phyloP scores from a whole-genome alignment of 176 grass and related monocot species.

The Zea luxurians region DNA sequence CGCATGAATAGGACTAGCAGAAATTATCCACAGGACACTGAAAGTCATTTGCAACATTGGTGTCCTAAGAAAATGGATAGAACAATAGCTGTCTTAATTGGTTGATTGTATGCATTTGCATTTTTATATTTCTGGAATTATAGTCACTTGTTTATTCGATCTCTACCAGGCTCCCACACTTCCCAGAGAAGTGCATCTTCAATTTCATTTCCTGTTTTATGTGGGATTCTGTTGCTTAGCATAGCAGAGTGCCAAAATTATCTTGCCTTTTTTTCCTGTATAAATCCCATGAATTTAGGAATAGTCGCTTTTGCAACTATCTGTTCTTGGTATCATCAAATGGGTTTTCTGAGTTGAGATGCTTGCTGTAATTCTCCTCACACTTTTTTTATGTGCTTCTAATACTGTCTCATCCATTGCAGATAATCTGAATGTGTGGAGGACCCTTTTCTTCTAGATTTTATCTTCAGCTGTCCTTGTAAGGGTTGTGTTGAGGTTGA shows the following conservation, averaged over 20 bases:
- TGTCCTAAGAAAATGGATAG: background rate
- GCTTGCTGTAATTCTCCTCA: background rate
- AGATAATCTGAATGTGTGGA: conserved; percentile 28
- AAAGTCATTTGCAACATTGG: background rate
- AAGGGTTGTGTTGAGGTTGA: background rate
- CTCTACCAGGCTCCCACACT: background rate
- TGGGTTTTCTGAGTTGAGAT: background rate
- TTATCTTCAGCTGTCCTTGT: conserved; percentile 26
- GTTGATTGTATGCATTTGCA: background rate
- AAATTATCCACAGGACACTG: background rate
- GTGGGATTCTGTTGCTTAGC: background rate
- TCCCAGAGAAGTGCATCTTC: background rate
- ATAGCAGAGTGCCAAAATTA: background rate
- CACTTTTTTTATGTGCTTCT: background rate
- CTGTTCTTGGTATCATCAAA: background rate
- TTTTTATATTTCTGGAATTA: background rate
- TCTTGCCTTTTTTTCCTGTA: background rate
- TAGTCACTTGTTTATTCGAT: background rate
- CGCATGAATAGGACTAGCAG: background rate
- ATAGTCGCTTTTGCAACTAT: background rate
- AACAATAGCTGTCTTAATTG: background rate
- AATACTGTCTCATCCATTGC: background rate
- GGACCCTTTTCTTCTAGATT: conserved; percentile 17
- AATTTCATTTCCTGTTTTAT: background rate
- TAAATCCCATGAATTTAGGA: background rate